Evolutionary conservation across 352 stramenopile species (phyloP).

Genomic region (Plasmopara muralis): DNA sequence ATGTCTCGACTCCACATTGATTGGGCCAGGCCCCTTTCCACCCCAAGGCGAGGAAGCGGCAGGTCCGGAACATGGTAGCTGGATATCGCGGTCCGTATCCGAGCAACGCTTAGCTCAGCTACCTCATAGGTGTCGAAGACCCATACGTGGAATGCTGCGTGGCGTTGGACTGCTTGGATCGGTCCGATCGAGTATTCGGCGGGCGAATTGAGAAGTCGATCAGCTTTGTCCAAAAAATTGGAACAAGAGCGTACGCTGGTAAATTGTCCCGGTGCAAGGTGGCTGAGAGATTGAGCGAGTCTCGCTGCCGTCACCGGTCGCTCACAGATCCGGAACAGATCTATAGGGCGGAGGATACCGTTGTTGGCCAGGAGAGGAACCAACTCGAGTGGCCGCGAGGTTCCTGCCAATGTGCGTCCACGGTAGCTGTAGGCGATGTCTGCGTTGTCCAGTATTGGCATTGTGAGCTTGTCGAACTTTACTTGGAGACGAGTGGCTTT

Average conservation of each 20-base stretch:
- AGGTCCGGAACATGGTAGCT: too few relatives aligned
- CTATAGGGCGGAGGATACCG: background rate
- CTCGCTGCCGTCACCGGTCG: background rate
- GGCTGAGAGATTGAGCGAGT: background rate
- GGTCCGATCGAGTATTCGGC: background rate
- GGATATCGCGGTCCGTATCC: too few relatives aligned
- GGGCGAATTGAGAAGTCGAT: conserved; percentile 5
- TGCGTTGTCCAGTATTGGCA: too few relatives aligned
- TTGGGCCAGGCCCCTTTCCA: too few relatives aligned
- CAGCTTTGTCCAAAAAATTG: conserved; percentile 27
- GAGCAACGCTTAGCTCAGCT: background rate
- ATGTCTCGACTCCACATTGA: too few relatives aligned
- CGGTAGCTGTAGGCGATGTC: too few relatives aligned
- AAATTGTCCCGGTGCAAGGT: background rate
- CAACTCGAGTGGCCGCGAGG: background rate
- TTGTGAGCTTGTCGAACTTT: too few relatives aligned
- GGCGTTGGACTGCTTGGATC: background rate
- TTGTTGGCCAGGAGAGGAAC: background rate
- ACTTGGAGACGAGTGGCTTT: too few relatives aligned
- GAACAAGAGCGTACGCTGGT: background rate
- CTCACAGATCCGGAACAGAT: background rate
- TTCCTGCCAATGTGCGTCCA: background rate
- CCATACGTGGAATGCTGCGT: background rate
- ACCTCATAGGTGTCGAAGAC: background rate
- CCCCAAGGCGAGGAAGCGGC: too few relatives aligned